Conservation (phyloP, 257 asterid genomes). For the Vinca minor region DNA sequence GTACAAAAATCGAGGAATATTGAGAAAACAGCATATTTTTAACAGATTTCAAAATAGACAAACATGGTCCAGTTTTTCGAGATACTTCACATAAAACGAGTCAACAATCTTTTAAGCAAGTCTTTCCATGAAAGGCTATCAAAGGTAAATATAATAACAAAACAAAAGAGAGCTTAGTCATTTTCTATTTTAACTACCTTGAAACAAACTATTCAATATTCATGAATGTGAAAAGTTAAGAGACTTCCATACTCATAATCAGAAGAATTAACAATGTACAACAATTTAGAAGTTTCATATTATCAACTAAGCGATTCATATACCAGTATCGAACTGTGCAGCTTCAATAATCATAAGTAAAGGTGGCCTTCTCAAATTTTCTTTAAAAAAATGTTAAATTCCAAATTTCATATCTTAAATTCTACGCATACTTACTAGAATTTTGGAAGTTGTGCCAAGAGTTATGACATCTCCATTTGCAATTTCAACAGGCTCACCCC, state of each 20-base stretch:
- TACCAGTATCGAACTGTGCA: not conserved
- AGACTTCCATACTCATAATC: not conserved
- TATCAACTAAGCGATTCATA: not conserved
- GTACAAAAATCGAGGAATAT: slow-evolving; percentile 12
- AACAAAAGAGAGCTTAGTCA: not conserved
- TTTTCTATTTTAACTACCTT: not conserved
- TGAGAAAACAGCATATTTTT: not conserved
- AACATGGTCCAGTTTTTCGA: not conserved
- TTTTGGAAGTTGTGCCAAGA: slow-evolving; percentile 68
- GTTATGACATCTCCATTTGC: slow-evolving; percentile 66
- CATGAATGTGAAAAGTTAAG: not conserved
- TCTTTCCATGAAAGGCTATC: not conserved
- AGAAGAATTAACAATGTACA: not conserved
- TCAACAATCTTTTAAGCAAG: not conserved
- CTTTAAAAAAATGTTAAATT: not conserved
- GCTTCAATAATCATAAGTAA: not conserved
- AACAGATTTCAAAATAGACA: slow-evolving; percentile 4
- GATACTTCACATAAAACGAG: not conserved
- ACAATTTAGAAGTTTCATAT: not conserved
- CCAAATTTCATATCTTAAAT: not conserved
- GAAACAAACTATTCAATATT: not conserved
- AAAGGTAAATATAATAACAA: not conserved
- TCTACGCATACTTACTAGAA: slow-evolving; percentile 37
- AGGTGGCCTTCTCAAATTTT: not conserved
- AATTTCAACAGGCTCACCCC: slow-evolving; percentile 76